A percentile compares a stretch with the other conserved stretches of the same genome.
These are phyloP conservation scores for Clonostachys byssicola DNA, from an alignment of 2,329 filamentous ascomycete genomes.

Conservation along the genomic window DNA sequence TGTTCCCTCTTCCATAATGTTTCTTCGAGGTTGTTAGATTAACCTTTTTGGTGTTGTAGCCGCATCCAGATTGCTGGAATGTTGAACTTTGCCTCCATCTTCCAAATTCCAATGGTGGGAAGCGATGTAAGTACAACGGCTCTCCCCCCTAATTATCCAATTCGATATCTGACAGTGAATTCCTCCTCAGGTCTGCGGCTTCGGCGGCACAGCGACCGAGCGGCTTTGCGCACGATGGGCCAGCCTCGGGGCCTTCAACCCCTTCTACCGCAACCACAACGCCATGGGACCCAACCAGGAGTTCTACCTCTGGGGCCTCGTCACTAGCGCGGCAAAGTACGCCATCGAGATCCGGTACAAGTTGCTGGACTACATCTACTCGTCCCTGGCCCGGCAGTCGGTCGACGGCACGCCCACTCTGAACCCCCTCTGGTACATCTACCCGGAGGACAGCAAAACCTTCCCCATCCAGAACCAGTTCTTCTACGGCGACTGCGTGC, in stretches of 20 bases:
- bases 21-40: too few species aligned
- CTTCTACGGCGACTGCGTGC: slow-evolving; percentile 38
- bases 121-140: slow-evolving; percentile 43
- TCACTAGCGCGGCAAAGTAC: slow-evolving; percentile 57
- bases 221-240: slow-evolving; percentile 64
- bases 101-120: slow-evolving; percentile 66
- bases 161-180: not conserved
- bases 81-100: slow-evolving; percentile 59
- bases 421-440: slow-evolving; percentile 68
- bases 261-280: slow-evolving; percentile 67
- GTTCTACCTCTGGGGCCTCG: slow-evolving; percentile 62
- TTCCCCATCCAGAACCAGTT: slow-evolving; percentile 41
- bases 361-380: slow-evolving; percentile 74
- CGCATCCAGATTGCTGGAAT: slow-evolving; percentile 53
- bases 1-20: not conserved
- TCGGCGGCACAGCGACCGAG: slow-evolving; percentile 57
- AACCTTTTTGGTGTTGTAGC: slow-evolving; percentile 24
- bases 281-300: slow-evolving; percentile 44
- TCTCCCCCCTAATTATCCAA: too few species aligned
- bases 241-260: slow-evolving; percentile 59
- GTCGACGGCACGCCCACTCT: slow-evolving; percentile 59
- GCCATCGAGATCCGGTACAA: slow-evolving; percentile 67
- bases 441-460: slow-evolving; percentile 42
- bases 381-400: slow-evolving; percentile 57
- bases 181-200: slow-evolving; percentile 57